A percentile compares a stretch with the other conserved stretches of the same genome.
These are phyloP conservation scores for Aphanomyces astaci DNA, from an alignment of 352 stramenopile species.

Conservation along the genomic window DNA sequence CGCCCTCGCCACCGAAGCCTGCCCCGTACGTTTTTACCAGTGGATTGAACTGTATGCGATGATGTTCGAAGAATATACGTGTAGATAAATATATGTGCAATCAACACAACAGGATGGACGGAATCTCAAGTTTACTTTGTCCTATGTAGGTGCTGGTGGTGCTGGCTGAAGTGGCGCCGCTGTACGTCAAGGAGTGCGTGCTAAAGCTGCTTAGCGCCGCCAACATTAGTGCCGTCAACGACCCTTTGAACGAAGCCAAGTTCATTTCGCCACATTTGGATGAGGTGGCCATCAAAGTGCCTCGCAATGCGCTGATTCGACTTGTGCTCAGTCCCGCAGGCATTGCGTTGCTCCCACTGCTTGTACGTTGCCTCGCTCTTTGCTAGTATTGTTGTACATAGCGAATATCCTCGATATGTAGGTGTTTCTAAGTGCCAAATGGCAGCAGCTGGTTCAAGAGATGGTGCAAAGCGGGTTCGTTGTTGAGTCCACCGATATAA, in stretches of 20 bases:
- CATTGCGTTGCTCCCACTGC: not conserved
- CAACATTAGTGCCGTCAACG: constrained; percentile 1
- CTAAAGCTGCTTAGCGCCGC: constrained; percentile 11
- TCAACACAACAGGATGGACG: no score
- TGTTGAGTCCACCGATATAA: not conserved
- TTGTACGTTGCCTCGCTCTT: no score
- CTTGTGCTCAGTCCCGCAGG: not conserved
- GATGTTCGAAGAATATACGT: no score
- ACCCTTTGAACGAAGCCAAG: not conserved
- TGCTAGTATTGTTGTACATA: not conserved
- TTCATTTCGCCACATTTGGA: constrained; percentile 12
- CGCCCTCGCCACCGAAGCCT: not conserved
- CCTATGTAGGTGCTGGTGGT: not conserved
- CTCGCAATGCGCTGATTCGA: not conserved
- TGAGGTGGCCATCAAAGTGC: not conserved
- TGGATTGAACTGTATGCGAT: no score
- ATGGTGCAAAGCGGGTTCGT: not conserved
- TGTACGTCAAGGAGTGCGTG: constrained; percentile 3
- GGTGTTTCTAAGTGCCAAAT: not conserved
- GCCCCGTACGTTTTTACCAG: not conserved
- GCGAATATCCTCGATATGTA: not conserved
- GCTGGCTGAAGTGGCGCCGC: not conserved
- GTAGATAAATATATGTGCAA: no score
- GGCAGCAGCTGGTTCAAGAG: constrained; percentile 4
- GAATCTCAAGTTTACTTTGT: no score